phyloP scores from a whole-genome alignment of 257 asterid species.

The Solanum chiquidenum region DNA sequence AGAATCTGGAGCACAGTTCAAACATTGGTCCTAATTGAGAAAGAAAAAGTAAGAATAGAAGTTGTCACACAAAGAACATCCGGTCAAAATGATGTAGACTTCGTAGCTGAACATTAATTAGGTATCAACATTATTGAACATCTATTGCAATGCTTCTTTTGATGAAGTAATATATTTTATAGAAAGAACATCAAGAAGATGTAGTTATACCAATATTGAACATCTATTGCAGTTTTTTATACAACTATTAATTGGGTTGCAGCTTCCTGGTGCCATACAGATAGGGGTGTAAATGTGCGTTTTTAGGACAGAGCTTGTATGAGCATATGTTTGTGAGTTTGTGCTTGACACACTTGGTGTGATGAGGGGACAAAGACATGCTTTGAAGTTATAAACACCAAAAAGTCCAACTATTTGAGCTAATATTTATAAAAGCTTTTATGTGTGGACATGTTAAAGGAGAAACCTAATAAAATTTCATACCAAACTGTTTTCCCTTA shows the following conservation, averaged over 20 bases:
- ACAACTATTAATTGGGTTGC: not conserved
- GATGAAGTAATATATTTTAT: too few species aligned
- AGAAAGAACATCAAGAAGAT: not conserved
- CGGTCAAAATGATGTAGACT: not conserved
- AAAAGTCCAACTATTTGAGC: not conserved
- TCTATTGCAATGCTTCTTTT: not conserved
- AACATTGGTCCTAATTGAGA: not conserved
- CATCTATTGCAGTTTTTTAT: not conserved
- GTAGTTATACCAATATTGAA: not conserved
- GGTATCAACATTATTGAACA: not conserved
- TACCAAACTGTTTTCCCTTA: not conserved
- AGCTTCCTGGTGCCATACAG: not conserved
- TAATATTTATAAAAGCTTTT: too few species aligned
- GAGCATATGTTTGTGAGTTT: not conserved
- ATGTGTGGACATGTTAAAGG: not conserved
- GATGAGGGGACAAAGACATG: not conserved
- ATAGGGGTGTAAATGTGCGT: not conserved
- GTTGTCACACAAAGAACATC: not conserved
- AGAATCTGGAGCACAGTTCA: not conserved
- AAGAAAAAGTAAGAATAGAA: not conserved
- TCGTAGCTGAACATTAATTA: not conserved
- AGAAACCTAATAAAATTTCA: not conserved
- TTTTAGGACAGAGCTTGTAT: not conserved
- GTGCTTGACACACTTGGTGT: not conserved
- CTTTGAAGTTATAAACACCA: not conserved